Evolutionary conservation across 257 asterid genomes (phyloP), one percentile per base, ranked within the genome.

Genomic region (Solanum neorickii): DNA sequence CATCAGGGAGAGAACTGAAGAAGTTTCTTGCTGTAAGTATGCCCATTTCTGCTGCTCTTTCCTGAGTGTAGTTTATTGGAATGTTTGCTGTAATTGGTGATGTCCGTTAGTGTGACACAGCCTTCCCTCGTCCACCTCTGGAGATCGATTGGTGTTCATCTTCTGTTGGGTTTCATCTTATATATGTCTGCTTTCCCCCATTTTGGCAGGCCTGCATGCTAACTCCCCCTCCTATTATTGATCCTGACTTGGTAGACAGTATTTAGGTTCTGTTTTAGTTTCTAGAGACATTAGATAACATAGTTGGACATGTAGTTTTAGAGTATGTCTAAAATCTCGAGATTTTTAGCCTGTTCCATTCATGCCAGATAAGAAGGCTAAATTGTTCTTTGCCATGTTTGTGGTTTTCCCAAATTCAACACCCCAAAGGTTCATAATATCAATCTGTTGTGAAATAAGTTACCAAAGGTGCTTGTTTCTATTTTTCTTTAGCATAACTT

Each of bases 1-100:
- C 98, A 46, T 92, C 99, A 77, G 96, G 98, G 70, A 93, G 94
- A 92, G 98, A 96, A 89, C 94, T 96, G 39, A 95, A 94, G 91
- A 94, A 92, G 89, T 96, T 96, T 88, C 93, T 95, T 69, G 85
- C 78, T 91, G 99, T 96, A 93, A 90, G 94, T 86, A 86, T 39
- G 44, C 66, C 74, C 49, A 31, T 47, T 41, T 20, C 23, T 25
- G 6, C 15, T 25, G 39, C 70, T 31, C 69, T 62, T 74, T n/a
- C 69, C 4, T 18, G 29, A 18, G 13, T 29, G 70, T 10, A 49
- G 46, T 49, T 49, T 31, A 49, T 31, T 82, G 85, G 46, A 82
- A 31, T 49, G 69, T 27, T 82, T 82, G 46, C 29, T 49, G 70
- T 82, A 18, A 49, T 31, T 82, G 70, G 69, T 80, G 23, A 59